phyloP scores from a whole-genome alignment of 208 protist species.

The Leishmania braziliensis region DNA sequence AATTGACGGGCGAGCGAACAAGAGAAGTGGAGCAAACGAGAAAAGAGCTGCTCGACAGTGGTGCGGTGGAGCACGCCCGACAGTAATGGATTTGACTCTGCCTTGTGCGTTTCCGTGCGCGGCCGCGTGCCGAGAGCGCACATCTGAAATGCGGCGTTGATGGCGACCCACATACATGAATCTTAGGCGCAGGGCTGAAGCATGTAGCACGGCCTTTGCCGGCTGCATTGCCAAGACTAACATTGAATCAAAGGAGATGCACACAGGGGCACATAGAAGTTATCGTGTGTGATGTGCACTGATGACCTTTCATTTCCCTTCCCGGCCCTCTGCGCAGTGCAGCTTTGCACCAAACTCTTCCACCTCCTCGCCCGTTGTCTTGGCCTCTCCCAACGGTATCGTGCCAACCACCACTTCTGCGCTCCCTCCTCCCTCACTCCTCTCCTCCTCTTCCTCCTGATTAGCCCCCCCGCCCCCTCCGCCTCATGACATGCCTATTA shows the following conservation, averaged over 20 bases:
- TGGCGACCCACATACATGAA: not conserved
- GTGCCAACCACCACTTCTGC: not conserved
- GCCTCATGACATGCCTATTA: not conserved
- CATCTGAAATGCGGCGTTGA: not conserved
- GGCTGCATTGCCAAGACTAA: not conserved
- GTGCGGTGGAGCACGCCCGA: not conserved
- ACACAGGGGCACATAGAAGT: not conserved
- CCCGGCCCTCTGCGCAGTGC: not conserved
- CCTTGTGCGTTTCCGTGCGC: not conserved
- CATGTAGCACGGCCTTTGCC: not conserved
- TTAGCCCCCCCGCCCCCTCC: not conserved
- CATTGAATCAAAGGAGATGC: not conserved
- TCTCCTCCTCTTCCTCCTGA: not conserved
- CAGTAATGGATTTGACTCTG: not conserved
- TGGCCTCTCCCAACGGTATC: not conserved
- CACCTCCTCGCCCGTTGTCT: not conserved
- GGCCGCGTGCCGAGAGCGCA: not conserved
- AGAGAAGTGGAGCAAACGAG: not conserved
- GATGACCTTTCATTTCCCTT: too few species aligned
- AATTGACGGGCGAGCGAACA: not conserved
- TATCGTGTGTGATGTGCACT: not conserved
- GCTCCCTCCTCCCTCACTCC: not conserved
- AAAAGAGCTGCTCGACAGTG: not conserved
- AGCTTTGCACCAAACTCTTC: not conserved
- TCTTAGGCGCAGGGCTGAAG: not conserved